Percentiles rank a stretch among this genome's conserved stretches.
phyloP scores from a whole-genome alignment of 306 rosid species.

The Potentilla sterilis region DNA sequence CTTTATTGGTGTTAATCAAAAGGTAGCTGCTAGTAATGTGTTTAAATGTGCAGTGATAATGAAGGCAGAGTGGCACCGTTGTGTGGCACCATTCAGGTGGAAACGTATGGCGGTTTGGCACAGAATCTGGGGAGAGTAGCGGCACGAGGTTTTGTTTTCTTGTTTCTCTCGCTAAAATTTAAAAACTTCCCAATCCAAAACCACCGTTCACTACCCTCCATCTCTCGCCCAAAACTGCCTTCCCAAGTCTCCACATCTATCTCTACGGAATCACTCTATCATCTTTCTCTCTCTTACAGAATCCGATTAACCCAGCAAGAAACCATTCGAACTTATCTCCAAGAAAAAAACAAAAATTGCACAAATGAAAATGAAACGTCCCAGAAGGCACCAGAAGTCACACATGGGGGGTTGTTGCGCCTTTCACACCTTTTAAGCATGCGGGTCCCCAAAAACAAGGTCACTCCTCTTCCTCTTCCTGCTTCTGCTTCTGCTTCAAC shows the following conservation, averaged over 20 bases:
- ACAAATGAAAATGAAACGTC: conserved; percentile 29
- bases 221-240: background rate
- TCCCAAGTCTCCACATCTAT: background rate
- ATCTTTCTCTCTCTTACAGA: conserved; percentile 37
- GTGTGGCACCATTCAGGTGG: conserved; percentile 46
- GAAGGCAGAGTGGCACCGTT: conserved; percentile 64
- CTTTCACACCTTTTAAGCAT: conserved; percentile 3
- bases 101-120: conserved; percentile 59
- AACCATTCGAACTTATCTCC: conserved; percentile 57
- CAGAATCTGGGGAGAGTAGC: conserved; percentile 54
- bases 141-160: conserved; percentile 57
- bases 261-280: background rate
- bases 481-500: background rate
- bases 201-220: background rate
- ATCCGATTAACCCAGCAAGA: background rate
- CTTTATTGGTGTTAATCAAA: background rate
- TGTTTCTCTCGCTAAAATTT: background rate
- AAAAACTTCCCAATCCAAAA: background rate
- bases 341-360: background rate
- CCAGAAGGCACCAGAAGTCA: conserved; percentile 15
- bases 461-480: background rate
- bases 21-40: background rate
- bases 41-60: background rate
- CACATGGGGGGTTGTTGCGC: conserved; percentile 3
- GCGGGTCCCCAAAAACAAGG: conserved; percentile 4